Conservation (phyloP, 139 green algal genomes). For the Penium margaritaceum region DNA sequence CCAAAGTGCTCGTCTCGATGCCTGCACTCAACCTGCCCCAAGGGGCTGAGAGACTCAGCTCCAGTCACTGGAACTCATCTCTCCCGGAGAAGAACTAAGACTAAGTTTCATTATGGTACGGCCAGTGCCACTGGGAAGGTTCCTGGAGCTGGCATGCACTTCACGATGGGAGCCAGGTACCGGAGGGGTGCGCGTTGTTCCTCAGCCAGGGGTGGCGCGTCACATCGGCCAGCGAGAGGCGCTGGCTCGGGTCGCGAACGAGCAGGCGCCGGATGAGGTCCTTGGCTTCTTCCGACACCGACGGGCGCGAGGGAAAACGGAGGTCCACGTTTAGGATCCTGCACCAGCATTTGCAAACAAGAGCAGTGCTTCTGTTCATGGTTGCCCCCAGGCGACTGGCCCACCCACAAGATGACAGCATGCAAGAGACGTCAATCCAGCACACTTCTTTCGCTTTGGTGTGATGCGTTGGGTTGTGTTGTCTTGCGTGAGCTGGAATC, state of each 20-base stretch:
- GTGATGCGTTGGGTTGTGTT: neutral
- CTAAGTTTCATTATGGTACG: too few relatives aligned
- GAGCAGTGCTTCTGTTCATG: too few relatives aligned
- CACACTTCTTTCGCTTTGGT: neutral
- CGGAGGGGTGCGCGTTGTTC: conserved; percentile 4
- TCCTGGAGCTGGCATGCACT: too few relatives aligned
- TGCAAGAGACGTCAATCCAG: neutral
- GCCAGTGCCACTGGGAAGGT: too few relatives aligned
- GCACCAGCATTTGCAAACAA: neutral
- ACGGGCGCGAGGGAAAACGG: conserved; percentile 62
- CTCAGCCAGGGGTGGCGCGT: conserved; percentile 77
- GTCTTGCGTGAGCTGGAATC: too few relatives aligned
- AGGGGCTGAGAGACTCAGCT: too few relatives aligned
- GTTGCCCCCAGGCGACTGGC: too few relatives aligned
- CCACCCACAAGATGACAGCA: neutral
- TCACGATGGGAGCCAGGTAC: too few relatives aligned
- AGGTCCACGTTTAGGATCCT: conserved; percentile 83
- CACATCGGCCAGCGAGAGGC: conserved; percentile 60
- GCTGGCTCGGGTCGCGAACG: conserved; percentile 59
- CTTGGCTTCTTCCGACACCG: conserved; percentile 62
- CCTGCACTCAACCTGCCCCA: too few relatives aligned
- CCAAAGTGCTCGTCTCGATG: too few relatives aligned
- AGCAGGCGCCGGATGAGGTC: conserved; percentile 81
- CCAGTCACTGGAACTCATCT: too few relatives aligned
- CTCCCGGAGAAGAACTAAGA: too few relatives aligned